These are phyloP conservation scores for Pyricularia grisea DNA, from an alignment of 2,329 filamentous ascomycete genomes.

Conservation along the genomic window DNA sequence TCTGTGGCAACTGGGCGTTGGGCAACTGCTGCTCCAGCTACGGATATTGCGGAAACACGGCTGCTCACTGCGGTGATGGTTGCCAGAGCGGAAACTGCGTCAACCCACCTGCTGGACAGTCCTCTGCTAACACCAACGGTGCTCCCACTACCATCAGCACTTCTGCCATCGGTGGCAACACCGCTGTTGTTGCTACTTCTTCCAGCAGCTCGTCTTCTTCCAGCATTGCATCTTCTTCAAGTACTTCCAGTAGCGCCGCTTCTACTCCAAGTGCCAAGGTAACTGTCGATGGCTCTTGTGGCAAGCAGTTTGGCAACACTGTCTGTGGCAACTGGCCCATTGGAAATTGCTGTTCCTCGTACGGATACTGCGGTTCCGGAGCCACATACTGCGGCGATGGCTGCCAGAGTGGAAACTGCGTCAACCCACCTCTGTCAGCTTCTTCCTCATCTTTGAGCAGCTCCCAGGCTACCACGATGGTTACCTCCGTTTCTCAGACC, in stretches of 20 bases:
- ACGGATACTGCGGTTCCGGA: constrained; percentile 1
- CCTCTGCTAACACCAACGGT: neutral
- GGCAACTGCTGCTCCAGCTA: constrained; percentile 3
- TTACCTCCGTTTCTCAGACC: neutral
- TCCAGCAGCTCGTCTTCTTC: neutral
- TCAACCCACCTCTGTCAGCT: neutral
- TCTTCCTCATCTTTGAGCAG: neutral
- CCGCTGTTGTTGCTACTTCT: neutral
- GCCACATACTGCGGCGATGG: neutral
- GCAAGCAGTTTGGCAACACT: neutral
- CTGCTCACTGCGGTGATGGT: neutral
- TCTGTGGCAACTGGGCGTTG: constrained; percentile 2
- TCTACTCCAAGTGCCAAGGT: neutral
- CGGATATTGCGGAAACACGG: constrained; percentile 1
- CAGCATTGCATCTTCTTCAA: neutral
- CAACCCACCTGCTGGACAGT: neutral
- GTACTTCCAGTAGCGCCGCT: neutral
- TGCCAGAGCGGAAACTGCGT: constrained; percentile 2
- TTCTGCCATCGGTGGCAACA: neutral
- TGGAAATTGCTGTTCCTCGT: constrained; percentile 1
- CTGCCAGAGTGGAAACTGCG: constrained; percentile 1
- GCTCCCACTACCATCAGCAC: neutral
- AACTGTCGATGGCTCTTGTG: constrained; percentile 2
- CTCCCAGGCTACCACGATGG: neutral
- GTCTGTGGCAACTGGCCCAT: neutral